A percentile compares a stretch with the other conserved stretches of the same genome.
phyloP scores from a whole-genome alignment of 1,284 basidiomycete genomes.

The Golubevia pallescens region DNA sequence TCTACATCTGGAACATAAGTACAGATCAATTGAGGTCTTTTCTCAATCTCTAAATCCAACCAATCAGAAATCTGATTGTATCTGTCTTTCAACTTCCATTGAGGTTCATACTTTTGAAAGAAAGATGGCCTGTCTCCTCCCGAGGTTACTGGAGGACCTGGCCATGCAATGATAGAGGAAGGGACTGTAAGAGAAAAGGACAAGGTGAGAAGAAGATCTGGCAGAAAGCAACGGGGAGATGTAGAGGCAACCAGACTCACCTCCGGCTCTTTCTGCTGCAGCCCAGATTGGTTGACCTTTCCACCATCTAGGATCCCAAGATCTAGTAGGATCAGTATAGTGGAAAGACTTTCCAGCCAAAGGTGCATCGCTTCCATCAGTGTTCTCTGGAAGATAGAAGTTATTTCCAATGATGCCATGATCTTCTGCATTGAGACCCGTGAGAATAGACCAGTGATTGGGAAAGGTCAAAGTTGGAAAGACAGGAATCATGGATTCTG shows the following conservation, averaged over 20 bases:
- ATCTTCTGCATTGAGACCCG: slow-evolving; percentile 67
- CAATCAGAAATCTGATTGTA: slow-evolving; percentile 18
- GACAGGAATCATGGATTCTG: slow-evolving; percentile 73
- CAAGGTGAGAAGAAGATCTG: no score
- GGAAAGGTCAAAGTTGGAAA: slow-evolving; percentile 89
- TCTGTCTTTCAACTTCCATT: slow-evolving; percentile 22
- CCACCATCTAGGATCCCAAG: slow-evolving; percentile 38
- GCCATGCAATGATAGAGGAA: slow-evolving; percentile 39
- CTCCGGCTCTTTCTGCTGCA: slow-evolving; percentile 17
- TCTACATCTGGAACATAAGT: slow-evolving; percentile 45
- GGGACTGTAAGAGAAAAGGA: slow-evolving; percentile 1
- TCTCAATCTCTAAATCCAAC: slow-evolving; percentile 18
- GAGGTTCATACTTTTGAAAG: slow-evolving; percentile 33
- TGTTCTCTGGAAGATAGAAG: neutral
- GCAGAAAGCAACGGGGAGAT: no score
- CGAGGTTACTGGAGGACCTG: slow-evolving; percentile 32
- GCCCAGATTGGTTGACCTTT: slow-evolving; percentile 36
- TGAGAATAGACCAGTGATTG: slow-evolving; percentile 62
- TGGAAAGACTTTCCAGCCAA: slow-evolving; percentile 21
- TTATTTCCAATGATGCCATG: slow-evolving; percentile 30
- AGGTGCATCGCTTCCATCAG: no score
- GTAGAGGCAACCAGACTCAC: no score
- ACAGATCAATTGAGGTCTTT: neutral
- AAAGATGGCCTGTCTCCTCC: slow-evolving; percentile 12
- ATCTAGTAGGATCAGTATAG: slow-evolving; percentile 27